Base-by-base conservation (phyloP, 1,139 yeast genomes). In the Meyerozyma athensensis region DNA sequence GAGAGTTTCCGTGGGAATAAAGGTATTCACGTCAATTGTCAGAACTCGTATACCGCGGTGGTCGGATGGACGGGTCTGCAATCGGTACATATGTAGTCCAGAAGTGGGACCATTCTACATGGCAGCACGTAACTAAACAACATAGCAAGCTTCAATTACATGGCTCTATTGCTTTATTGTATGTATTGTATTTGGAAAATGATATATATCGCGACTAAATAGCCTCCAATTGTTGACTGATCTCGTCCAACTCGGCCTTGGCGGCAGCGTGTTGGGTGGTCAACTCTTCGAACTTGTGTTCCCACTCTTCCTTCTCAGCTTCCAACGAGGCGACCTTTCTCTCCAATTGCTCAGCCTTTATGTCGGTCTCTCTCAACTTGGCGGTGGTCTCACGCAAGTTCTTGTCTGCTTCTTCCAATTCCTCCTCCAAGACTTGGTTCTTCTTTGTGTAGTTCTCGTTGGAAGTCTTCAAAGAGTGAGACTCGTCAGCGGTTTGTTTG, bases 311-410 rank as follows among this genome's bases (percentile, higher is more conserved):
- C 68, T 86, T 87, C 71, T 92, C 97, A 49, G 82, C 72, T 71
- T 92, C 97, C 58, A 90, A 77, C 21, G 96, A 86, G 41, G 87
- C 77, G 44, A 92, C 95, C 72, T 86, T 87, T 71, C 96, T 86
- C 70, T 90, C 97, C 66, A 89, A 79, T 68, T 87, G 96, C 69
- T 94, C 98, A 48, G 95, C 95, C 72, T 89, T 87, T 70, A 94
- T 81, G 59, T 94, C 99, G 44, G 96, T 82, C 63, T 87, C 96
- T 66, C 97, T 87, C 63, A 90, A 78, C 73, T 89, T 87, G 58
- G 84, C 90, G 49, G 96, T 87, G 48, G 97, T 86, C 64, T 86
- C 95, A 68, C 89, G 86, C 74, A 89, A 77, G 72, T 86, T 85
- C 62, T 81, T 79, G 65, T 92, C 97, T 43, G 95, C 85, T 59